Evolutionary conservation across 2,329 filamentous ascomycete species (phyloP), one percentile per base, ranked within the genome.

Genomic region (Claviceps monticola): DNA sequence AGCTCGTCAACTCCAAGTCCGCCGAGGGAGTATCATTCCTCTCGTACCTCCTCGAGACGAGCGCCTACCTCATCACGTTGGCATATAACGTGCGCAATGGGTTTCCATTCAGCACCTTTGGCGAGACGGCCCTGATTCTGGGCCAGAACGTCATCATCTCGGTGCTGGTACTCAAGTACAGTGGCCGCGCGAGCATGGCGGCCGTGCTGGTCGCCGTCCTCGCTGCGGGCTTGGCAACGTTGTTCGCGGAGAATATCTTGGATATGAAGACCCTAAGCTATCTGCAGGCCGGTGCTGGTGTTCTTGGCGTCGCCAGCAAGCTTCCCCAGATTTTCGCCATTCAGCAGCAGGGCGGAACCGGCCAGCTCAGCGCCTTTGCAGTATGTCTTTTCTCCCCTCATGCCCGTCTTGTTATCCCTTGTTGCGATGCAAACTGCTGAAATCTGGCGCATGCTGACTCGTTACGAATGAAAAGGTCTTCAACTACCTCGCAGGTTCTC

Each of bases 31-130:
- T 98, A 55, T 88, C 83, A 48, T 95, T 97, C 71, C 78, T 95
- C 45, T 86, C 87, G 36, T 97, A 96, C 73, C 76, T 93, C 37
- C 87, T 98, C 65, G 93, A 98, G 74, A 96, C 89, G 8, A 76
- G 80, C 52, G 82, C 84, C 53, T 91, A 94, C 71, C 76, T 96
- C 61, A 94, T 96, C 68, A 85, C 83, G 5, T 79, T 98, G 58
- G 86, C 88, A 50, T 98, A 98, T 75, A 95, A 95, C 67, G 76
- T 87, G 58, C 88, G 93, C 64, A 88, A 89, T 62, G 83, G 82
- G 23, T 96, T 95, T 60, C 91, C 93, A 3, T 96, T 98, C 71
- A 94, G 85, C 76, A 98, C 93, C 11, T 98, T 86, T 67, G 93
- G 93, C 67, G 93, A 98, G 78, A 91, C 88, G 29, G 89, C 86